Evolutionary conservation across 148 eudicot genomes (phyloP).

Genomic region (Camellia granthamiana): DNA sequence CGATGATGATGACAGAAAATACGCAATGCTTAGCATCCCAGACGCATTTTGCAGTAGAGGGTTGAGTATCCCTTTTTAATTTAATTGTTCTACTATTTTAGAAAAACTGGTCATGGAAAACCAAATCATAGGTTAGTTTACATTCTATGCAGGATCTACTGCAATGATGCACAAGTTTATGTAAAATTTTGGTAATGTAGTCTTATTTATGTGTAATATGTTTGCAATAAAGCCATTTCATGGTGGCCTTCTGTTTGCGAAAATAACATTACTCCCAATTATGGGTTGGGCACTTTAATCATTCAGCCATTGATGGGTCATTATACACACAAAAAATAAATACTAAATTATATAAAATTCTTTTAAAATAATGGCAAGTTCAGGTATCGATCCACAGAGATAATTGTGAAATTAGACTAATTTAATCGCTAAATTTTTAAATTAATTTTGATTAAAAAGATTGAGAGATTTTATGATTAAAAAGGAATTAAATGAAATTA

Average conservation of each 20-base stretch:
- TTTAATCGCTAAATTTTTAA: no score
- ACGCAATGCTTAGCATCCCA: neutral
- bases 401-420: no score
- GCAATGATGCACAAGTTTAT: neutral
- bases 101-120: neutral
- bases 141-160: neutral
- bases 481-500: no score
- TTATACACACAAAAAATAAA: no score
- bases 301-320: no score
- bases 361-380: no score
- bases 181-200: neutral
- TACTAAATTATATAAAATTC: no score
- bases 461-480: no score
- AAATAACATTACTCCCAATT: no score
- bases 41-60: neutral
- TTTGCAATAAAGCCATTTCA: neutral
- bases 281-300: no score
- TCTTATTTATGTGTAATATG: neutral
- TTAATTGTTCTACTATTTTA: neutral
- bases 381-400: no score
- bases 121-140: neutral
- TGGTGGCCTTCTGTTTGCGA: neutral
- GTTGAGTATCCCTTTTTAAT: neutral
- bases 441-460: no score
- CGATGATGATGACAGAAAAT: neutral